These are phyloP conservation scores for Wallacemonas sp. DNA, from an alignment of 208 protist species.

Conservation along the genomic window DNA sequence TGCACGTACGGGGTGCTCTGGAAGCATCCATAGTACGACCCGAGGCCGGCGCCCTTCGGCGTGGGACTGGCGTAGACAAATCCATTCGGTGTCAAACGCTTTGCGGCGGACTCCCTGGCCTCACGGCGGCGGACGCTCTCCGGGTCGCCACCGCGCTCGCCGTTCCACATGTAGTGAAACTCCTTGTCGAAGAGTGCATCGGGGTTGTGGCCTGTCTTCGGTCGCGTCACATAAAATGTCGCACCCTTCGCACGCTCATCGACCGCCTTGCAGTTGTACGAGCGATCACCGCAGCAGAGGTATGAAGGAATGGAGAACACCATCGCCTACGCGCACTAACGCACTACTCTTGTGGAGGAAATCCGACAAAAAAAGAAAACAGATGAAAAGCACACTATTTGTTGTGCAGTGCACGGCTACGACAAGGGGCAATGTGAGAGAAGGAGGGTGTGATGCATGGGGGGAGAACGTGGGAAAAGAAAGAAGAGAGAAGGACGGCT, in stretches of 20 bases:
- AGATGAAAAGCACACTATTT: neutral
- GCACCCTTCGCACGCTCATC: conserved; percentile 64
- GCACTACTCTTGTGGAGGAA: neutral
- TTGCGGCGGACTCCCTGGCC: conserved; percentile 54
- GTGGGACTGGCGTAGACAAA: conserved; percentile 62
- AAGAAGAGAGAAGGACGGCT: no score
- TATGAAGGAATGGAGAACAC: conserved; percentile 91
- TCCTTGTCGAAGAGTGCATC: conserved; percentile 86
- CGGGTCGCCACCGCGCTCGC: conserved; percentile 69
- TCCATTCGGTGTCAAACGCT: conserved; percentile 75
- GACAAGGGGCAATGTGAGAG: no score
- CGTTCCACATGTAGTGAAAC: conserved; percentile 81
- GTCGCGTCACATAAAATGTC: conserved; percentile 60
- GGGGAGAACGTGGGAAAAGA: no score
- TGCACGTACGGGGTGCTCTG: conserved; percentile 50
- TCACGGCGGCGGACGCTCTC: conserved; percentile 55
- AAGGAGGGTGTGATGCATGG: no score
- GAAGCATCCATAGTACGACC: conserved; percentile 86
- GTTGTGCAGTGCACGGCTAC: no score
- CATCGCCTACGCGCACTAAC: conserved; percentile 29
- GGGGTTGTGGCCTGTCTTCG: conserved; percentile 77
- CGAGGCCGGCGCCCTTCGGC: conserved; percentile 53
- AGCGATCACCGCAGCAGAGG: conserved; percentile 67
- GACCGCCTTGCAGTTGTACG: conserved; percentile 43
- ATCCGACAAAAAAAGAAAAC: conserved; percentile 10